Evolutionary conservation across 2,329 filamentous ascomycete genomes (phyloP).

Genomic region (Fusarium siculi): DNA sequence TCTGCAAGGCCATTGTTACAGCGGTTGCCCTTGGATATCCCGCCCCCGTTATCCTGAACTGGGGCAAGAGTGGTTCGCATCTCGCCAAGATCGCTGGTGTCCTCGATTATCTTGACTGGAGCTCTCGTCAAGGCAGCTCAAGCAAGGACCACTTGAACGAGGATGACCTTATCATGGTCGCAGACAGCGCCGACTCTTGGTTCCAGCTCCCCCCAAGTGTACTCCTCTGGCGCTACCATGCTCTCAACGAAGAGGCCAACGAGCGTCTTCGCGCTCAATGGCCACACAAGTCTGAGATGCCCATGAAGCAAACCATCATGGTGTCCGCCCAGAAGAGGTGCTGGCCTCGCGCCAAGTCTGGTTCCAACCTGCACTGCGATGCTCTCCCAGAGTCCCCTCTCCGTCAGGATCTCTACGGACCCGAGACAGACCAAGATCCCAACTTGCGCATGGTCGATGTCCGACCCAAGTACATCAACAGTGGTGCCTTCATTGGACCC

Average conservation of each 20-base stretch:
- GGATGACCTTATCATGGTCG: constrained; percentile 44
- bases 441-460: constrained; percentile 13
- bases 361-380: constrained; percentile 33
- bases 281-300: constrained; percentile 9
- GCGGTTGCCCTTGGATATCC: constrained; percentile 44
- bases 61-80: constrained; percentile 40
- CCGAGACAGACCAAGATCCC: constrained; percentile 30
- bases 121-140: background rate
- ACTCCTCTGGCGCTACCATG: constrained; percentile 43
- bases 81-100: constrained; percentile 44
- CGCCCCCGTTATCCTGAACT: constrained; percentile 44
- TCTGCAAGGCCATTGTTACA: constrained; percentile 45
- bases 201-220: constrained; percentile 46
- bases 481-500: constrained; percentile 44
- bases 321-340: constrained; percentile 39
- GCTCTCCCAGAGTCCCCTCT: constrained; percentile 27
- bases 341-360: constrained; percentile 23
- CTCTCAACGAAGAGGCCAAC: constrained; percentile 29
- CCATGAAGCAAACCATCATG: constrained; percentile 42
- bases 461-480: constrained; percentile 45
- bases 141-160: constrained; percentile 26
- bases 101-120: constrained; percentile 43
- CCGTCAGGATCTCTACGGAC: constrained; percentile 38
- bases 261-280: constrained; percentile 25
- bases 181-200: constrained; percentile 45